Base-by-base conservation (phyloP, 345 rosid genomes). In the Sonneratia alba region DNA sequence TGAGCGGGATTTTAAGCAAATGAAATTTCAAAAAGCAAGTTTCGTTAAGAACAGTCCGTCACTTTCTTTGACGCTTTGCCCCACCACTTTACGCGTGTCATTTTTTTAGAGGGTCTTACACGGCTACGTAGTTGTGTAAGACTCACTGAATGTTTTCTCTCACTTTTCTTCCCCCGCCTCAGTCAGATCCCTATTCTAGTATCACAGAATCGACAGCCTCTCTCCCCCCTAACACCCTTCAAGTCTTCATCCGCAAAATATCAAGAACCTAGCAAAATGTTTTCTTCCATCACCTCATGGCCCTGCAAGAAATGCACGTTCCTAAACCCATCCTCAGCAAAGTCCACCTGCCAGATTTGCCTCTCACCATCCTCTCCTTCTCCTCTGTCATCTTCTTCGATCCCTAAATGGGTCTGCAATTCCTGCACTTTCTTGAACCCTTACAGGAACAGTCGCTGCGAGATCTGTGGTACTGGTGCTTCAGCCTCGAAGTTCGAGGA, bases 381-480 rank as follows among this genome's bases (percentile, higher is more conserved):
- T 48, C 22, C 53, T 12, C 36, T 82, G 51, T 34, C 83, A 3
- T 65, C 84, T 56, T 14, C 73, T 36, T 36, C 78, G 21, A 77
- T 79, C 73, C 75, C 87, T 6, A 84, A 81, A 51, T 95, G 99
- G 98, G 65, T 96, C 0, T 95, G 99, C 86, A 92, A 89, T 76
- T 89, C 89, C 22, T 95, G 99, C 82, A 92, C 99, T 72, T 92
- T 89, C 77, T 73, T 89, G 72, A 95, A 95, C 83, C 81, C 87
- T 7, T 90, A 85, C 80, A 88, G 82, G 79, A 90, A 82, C 77
- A 66, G 81, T 40, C 70, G 48, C 79, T 95, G 99, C 77, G 91
- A 86, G 32, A 76, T 90, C 57, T 95, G 98, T 49, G 87, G 82
- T 65, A 81, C 90, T 0, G 81, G 91, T 72, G 84, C 90, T 3